These are phyloP conservation scores for Cucumis melo DNA, from an alignment of 306 rosid species.

Conservation along the genomic window DNA sequence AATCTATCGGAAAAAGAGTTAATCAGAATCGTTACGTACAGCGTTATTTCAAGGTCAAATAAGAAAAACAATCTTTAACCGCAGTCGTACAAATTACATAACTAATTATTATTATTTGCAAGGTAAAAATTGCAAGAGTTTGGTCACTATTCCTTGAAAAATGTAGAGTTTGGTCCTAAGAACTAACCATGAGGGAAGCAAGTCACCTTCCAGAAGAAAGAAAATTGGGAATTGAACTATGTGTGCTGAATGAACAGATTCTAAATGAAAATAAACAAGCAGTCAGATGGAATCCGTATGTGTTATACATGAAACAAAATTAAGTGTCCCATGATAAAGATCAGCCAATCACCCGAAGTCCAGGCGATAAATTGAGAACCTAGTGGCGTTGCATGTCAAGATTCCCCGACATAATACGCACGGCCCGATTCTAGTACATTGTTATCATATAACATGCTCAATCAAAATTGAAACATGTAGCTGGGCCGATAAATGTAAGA, in stretches of 20 bases:
- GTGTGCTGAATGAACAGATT: neutral
- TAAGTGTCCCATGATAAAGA: neutral
- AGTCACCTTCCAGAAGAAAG: neutral
- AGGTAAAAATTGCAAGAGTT: neutral
- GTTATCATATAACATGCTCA: neutral
- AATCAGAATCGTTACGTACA: neutral
- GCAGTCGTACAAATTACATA: neutral
- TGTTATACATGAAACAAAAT: neutral
- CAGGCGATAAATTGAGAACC: neutral
- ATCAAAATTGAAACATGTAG: constrained; percentile 1
- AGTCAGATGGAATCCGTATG: neutral
- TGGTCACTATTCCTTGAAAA: neutral
- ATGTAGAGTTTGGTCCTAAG: neutral
- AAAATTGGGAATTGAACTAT: neutral
- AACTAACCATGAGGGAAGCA: neutral
- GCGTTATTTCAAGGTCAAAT: neutral
- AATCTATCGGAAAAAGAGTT: neutral
- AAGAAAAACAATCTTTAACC: too few relatives aligned
- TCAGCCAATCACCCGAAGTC: neutral
- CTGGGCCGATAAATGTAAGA: neutral
- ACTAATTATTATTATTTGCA: neutral
- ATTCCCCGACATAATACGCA: neutral
- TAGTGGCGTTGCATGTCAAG: neutral
- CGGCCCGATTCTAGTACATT: neutral
- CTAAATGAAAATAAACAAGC: constrained; percentile 1